phyloP scores from a whole-genome alignment of 495 filamentous ascomycete genomes.

The Penicillium coprophilum region DNA sequence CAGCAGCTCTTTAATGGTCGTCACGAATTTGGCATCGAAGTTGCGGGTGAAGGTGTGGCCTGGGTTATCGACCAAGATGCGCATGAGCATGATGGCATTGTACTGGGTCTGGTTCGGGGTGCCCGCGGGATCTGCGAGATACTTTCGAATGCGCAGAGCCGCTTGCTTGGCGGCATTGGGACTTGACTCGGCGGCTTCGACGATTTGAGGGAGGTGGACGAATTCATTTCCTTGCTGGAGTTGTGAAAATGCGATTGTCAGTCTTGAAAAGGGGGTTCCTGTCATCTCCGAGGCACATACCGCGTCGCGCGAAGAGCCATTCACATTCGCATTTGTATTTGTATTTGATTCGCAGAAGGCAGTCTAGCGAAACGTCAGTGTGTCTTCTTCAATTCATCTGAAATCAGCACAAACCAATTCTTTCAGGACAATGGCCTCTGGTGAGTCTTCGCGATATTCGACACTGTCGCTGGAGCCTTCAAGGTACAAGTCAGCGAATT shows the following conservation, averaged over 20 bases:
- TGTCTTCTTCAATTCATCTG: neutral
- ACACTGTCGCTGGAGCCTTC: conserved; percentile 25
- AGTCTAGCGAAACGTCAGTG: conserved; percentile 39
- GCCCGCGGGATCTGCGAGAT: conserved; percentile 66
- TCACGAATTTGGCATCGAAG: conserved; percentile 76
- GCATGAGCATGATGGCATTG: conserved; percentile 93
- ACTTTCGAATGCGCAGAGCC: conserved; percentile 75
- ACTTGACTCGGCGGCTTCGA: conserved; percentile 91
- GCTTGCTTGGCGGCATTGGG: conserved; percentile 78
- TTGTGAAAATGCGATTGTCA: conserved; percentile 3
- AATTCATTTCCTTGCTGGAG: conserved; percentile 74
- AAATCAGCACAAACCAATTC: conserved; percentile 48
- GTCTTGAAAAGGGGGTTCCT: neutral
- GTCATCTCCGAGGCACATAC: conserved; percentile 42
- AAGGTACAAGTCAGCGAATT: conserved; percentile 1
- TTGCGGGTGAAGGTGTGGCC: conserved; percentile 85
- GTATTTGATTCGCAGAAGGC: conserved; percentile 74
- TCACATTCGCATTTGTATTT: conserved; percentile 45
- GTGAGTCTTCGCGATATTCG: conserved; percentile 41
- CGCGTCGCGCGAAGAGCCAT: conserved; percentile 57
- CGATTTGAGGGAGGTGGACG: conserved; percentile 88
- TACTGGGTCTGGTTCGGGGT: conserved; percentile 73
- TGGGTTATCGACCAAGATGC: conserved; percentile 91
- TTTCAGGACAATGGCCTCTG: conserved; percentile 45
- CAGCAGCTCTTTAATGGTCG: conserved; percentile 73